Conservation (phyloP, 2,329 filamentous ascomycete species). For the Cryphonectria radicalis region DNA sequence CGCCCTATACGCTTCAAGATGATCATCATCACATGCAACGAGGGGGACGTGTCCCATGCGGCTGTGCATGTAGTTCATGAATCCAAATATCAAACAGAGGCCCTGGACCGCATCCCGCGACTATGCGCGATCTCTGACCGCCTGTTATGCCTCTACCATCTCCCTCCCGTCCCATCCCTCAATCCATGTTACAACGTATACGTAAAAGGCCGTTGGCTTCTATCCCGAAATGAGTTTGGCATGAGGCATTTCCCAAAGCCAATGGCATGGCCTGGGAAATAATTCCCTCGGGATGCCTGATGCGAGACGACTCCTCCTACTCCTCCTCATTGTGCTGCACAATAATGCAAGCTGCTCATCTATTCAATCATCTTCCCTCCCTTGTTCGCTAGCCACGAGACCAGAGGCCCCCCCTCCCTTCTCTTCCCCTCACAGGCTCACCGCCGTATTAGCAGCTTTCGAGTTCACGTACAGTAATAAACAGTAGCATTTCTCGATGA, state of each 20-base stretch:
- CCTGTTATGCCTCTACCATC: slow-evolving; percentile 26
- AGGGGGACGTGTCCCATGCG: background rate
- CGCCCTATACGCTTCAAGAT: background rate
- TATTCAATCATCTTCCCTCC: too few species aligned
- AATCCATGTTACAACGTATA: background rate
- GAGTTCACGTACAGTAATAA: background rate
- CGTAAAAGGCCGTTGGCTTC: background rate
- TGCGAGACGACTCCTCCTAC: too few species aligned
- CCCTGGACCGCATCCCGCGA: slow-evolving; percentile 18
- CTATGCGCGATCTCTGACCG: slow-evolving; percentile 29
- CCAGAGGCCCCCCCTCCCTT: background rate
- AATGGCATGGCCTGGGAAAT: background rate
- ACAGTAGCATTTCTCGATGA: too few species aligned
- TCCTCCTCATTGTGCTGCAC: background rate
- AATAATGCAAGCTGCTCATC: too few species aligned
- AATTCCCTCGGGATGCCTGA: background rate
- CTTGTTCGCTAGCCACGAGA: background rate
- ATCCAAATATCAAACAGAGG: slow-evolving; percentile 22
- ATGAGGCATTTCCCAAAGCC: slow-evolving; percentile 23
- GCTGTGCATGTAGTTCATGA: slow-evolving; percentile 14
- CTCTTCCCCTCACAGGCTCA: background rate
- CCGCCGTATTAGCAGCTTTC: background rate
- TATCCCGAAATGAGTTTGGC: slow-evolving; percentile 9
- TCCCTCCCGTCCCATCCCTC: slow-evolving; percentile 9
- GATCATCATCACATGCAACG: slow-evolving; percentile 3